Conservation (phyloP, 192 early-diverging fungal genomes). For the Dissophora globulifera region DNA sequence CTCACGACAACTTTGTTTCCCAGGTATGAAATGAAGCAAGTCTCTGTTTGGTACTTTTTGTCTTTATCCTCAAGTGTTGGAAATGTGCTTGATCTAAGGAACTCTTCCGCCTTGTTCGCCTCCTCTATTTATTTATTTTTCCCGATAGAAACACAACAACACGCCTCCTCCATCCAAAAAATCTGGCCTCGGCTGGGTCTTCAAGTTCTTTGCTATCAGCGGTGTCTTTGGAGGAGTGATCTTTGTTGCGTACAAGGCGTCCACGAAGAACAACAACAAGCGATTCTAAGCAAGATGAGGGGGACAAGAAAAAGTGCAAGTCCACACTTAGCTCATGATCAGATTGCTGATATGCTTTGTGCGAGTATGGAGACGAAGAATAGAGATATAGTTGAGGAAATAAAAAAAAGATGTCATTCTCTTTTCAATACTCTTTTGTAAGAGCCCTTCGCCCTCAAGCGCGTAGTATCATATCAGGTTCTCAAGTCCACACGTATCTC, state of each 20-base stretch:
- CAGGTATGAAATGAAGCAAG: conserved; percentile 2
- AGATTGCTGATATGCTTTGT: too few relatives aligned
- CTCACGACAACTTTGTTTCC: not conserved
- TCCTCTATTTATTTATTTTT: not conserved
- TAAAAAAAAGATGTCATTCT: too few relatives aligned
- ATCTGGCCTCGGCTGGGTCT: conserved; percentile 12
- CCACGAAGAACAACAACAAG: conserved; percentile 37
- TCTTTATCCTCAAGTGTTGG: too few relatives aligned
- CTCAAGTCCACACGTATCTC: too few relatives aligned
- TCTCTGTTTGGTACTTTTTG: not conserved
- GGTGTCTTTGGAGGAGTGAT: conserved; percentile 33
- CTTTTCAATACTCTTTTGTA: too few relatives aligned
- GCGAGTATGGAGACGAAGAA: too few relatives aligned
- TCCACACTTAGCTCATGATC: too few relatives aligned
- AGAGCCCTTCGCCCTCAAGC: too few relatives aligned
- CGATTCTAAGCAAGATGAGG: conserved; percentile 21
- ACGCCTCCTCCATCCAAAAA: conserved; percentile 28
- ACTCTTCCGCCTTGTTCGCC: too few relatives aligned
- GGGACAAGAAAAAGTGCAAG: not conserved
- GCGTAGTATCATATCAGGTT: too few relatives aligned
- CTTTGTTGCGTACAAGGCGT: conserved; percentile 21
- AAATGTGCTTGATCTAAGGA: too few relatives aligned
- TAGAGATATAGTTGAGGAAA: too few relatives aligned
- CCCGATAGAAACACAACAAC: conserved; percentile 20
- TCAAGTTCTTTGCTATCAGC: conserved; percentile 23